These are phyloP conservation scores for Yarrowia alimentaria DNA, from an alignment of 805 yeast species.

Conservation along the genomic window DNA sequence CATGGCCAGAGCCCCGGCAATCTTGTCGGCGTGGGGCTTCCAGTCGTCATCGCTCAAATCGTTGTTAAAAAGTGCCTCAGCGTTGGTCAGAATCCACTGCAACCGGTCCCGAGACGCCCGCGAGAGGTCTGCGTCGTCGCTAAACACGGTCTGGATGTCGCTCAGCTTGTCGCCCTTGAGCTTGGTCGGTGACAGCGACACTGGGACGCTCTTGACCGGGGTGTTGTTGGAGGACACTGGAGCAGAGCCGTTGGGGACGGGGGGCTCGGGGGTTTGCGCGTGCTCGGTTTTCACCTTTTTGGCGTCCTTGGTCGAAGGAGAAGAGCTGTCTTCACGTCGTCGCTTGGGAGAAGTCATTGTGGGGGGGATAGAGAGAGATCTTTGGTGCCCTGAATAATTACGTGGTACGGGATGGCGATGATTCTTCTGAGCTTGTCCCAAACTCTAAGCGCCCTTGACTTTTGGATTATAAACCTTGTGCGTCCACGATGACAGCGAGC, in stretches of 20 bases:
- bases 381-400: no score
- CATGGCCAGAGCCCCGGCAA: slow-evolving; percentile 8
- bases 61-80: slow-evolving; percentile 25
- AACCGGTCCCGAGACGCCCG: background rate
- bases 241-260: background rate
- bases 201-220: no score
- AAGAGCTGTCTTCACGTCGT: slow-evolving; percentile 12
- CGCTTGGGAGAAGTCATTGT: slow-evolving; percentile 22
- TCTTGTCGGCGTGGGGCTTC: slow-evolving; percentile 2
- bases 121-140: background rate
- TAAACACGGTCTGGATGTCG: slow-evolving; percentile 8
- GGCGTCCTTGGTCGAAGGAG: slow-evolving; percentile 12
- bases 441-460: no score
- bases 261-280: background rate
- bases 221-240: no score
- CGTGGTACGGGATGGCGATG: no score
- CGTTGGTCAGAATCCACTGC: slow-evolving; percentile 1
- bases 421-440: slow-evolving; percentile 2
- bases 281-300: slow-evolving; percentile 7
- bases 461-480: no score
- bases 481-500: no score
- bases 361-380: no score
- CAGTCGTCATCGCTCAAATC: slow-evolving; percentile 12
- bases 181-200: slow-evolving; percentile 5
- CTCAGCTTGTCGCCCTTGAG: slow-evolving; percentile 1